Percentiles rank a stretch among this genome's conserved stretches.
Conservation (phyloP, 2,329 filamentous ascomycete genomes). For the Cordyceps cateniannulata region DNA sequence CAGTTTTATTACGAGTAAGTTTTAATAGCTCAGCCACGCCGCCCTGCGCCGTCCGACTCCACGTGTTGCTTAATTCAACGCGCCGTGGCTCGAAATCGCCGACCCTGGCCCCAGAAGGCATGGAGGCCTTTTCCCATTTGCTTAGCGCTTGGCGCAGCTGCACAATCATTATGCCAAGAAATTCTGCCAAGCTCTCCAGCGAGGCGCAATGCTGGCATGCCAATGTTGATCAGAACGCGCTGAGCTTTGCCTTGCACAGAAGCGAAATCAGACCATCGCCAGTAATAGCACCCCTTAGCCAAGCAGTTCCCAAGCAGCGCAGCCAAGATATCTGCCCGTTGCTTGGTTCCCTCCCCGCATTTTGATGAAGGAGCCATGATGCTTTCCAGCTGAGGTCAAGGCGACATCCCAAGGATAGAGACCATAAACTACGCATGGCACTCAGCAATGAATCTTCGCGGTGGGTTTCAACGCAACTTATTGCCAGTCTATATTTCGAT, state of each 20-base stretch:
- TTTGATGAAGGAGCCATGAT: neutral
- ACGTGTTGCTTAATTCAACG: slow-evolving; percentile 3
- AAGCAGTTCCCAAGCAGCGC: neutral
- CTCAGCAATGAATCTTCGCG: neutral
- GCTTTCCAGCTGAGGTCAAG: neutral
- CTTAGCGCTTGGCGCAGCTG: neutral
- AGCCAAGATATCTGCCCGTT: slow-evolving; percentile 1
- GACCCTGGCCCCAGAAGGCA: neutral
- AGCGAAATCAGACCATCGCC: neutral
- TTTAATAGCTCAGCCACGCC: slow-evolving; percentile 6
- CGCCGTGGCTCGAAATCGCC: neutral
- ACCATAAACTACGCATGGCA: neutral
- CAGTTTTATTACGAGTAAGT: slow-evolving; percentile 8
- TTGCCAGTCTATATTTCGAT: neutral
- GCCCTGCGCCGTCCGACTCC: neutral
- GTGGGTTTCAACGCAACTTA: neutral
- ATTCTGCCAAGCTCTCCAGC: neutral
- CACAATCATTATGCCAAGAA: neutral
- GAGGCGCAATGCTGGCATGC: slow-evolving; percentile 4
- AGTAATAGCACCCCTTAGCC: neutral
- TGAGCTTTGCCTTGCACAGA: neutral
- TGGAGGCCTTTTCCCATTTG: neutral
- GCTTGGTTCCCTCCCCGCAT: neutral
- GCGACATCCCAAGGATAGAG: neutral
- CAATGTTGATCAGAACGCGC: neutral